Percentiles rank a stretch among this genome's conserved stretches.
Evolutionary conservation across 768 basidiomycete species (phyloP).

Genomic region (Tulasnella calospora): DNA sequence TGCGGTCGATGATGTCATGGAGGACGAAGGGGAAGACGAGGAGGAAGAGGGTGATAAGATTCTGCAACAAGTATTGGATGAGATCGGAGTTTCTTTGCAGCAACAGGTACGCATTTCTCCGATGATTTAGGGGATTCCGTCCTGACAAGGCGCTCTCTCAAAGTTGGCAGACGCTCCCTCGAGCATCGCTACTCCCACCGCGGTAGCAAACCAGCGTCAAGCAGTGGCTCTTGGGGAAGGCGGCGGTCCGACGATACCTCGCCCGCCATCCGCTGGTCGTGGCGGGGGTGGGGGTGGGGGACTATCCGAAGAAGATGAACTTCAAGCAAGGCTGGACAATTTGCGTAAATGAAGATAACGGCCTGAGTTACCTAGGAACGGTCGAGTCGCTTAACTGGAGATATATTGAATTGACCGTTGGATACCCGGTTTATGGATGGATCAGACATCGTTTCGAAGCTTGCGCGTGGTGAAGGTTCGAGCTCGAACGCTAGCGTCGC

Average conservation of each 20-base stretch:
- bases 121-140: neutral
- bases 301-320: conserved; percentile 77
- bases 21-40: conserved; percentile 86
- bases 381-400: neutral
- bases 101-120: conserved; percentile 47
- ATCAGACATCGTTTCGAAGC: neutral
- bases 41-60: conserved; percentile 96
- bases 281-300: conserved; percentile 43
- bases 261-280: conserved; percentile 33
- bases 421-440: neutral
- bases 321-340: conserved; percentile 91
- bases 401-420: neutral
- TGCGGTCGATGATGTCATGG: conserved; percentile 95
- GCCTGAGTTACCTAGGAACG: neutral
- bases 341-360: conserved; percentile 43
- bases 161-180: conserved; percentile 83
- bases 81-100: conserved; percentile 87
- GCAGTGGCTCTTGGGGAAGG: conserved; percentile 82
- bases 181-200: conserved; percentile 56
- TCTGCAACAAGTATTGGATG: conserved; percentile 90
- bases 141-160: neutral
- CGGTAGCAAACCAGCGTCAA: conserved; percentile 60
- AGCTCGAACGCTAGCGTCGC: neutral
- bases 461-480: neutral
- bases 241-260: conserved; percentile 38